Percentiles rank a stretch among this genome's conserved stretches.
phyloP scores from a whole-genome alignment of 2,329 filamentous ascomycete species.

The Aspergillus quadrilineatus region DNA sequence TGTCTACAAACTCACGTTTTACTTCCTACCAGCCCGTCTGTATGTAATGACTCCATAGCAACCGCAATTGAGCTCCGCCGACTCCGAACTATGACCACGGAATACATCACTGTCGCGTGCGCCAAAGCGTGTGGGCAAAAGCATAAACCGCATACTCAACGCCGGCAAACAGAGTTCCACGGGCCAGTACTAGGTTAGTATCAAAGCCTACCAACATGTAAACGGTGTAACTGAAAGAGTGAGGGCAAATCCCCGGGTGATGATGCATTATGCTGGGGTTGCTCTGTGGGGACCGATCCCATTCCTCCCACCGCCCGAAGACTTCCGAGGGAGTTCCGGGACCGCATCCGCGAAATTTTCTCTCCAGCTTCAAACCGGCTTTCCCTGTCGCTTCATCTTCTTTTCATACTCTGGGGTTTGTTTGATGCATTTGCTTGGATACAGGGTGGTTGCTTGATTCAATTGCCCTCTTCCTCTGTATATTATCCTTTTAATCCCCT shows the following conservation, averaged over 20 bases:
- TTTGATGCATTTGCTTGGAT: conserved; percentile 32
- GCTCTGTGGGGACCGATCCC: background rate
- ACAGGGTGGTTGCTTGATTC: conserved; percentile 34
- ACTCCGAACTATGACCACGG: background rate
- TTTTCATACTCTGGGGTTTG: conserved; percentile 20
- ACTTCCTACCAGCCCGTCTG: background rate
- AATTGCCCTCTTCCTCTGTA: conserved; percentile 35
- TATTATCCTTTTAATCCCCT: conserved; percentile 29
- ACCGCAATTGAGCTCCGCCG: background rate
- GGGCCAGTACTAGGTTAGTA: background rate
- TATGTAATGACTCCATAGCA: background rate
- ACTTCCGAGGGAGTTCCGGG: conserved; percentile 42
- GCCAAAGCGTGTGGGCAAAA: background rate
- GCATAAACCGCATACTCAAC: background rate
- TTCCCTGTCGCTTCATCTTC: conserved; percentile 16
- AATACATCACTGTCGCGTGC: background rate
- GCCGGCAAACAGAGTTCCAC: background rate
- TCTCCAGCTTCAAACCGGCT: conserved; percentile 29
- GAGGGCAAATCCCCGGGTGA: conserved; percentile 30
- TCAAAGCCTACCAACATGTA: conserved; percentile 34
- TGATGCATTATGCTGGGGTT: background rate
- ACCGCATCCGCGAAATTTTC: conserved; percentile 46
- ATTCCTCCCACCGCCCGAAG: conserved; percentile 34
- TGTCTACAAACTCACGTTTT: background rate
- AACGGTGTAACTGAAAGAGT: background rate